Evolutionary conservation across 2,329 filamentous ascomycete genomes (phyloP), one percentile per base, ranked within the genome.

Genomic region (Fusarium brachygibbosum): DNA sequence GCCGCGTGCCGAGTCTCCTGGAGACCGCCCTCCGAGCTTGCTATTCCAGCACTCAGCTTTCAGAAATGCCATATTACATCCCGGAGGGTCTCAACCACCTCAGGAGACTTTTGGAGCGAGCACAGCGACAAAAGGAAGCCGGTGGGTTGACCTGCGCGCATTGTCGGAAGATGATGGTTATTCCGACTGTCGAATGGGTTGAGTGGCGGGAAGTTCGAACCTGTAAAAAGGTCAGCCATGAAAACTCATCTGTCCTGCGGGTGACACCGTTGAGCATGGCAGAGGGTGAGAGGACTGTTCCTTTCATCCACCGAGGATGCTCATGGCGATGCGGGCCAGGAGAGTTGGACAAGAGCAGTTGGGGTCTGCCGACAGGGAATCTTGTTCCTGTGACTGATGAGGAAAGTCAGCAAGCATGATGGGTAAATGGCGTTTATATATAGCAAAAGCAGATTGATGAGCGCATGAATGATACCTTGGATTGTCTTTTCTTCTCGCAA

Each of bases 111-210:
- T 74, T 88, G 0, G 76, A 79, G 11, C 78, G 78, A 13, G 80
- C 83, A 5, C 71, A 76, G 1, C 65, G 71, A 6, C 81, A 84
- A 63, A 82, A 82, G 37, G 80, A 85, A 37, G 77, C 76, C 0
- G 87, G 87, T 6, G 84, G 85, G 2, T 71, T 84, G 29, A 72
- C 73, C 3, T 91, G 89, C 70, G 84, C 85, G 2, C 78, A 82
- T 0, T 91, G 89, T 71, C 70, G 76, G 25, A 82, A 82, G 29
- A 73, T 75, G 11, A 82, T 86, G 6, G 78, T 88, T 9, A 79
- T 86, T 23, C 85, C 88, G 4, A 77, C 83, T 5, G 80, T 85
- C 0, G 83, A 88, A 71, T 91, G 89, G 88, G 77, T 91, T 10
- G 89, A 91, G 72, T 91, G 88, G 86, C 87, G 85, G 75, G 81